Evolutionary conservation across 768 basidiomycete species (phyloP), one percentile per base, ranked within the genome.

Genomic region (Trametes gibbosa): DNA sequence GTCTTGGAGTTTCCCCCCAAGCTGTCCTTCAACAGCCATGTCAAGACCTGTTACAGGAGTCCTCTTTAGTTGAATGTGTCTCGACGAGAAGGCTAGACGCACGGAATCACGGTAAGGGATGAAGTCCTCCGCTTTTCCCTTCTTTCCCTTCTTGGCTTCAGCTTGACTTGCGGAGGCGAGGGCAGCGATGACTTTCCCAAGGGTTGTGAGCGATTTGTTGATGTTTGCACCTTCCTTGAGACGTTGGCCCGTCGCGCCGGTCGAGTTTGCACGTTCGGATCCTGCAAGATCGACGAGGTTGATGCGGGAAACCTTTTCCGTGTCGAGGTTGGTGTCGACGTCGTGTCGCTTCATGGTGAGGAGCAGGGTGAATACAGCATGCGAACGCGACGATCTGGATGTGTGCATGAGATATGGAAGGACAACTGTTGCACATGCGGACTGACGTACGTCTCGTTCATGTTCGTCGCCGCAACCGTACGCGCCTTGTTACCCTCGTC

Each of bases 401-500:
- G 24, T n/a, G 49, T 19, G 35, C 43, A 25, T 39, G 39, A 41
- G 25, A 10, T 23, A 25, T 14, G 16, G 17, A n/a, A n/a, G n/a
- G 24, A 34, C 19, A 17, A 10, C 8, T 17, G 3, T 4, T 16
- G 10, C n/a, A 29, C 32, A 35, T 34, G 42, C 5, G 12, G 5
- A 10, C 5, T n/a, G n/a, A 76, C 86, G 66, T 71, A 92, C 83
- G 95, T 97, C 75, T 98, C 97, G 75, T 99, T 99, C 97, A 99
- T 99, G 75, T 97, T 95, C 21, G 97, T 99, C 24, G 97, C 95
- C 21, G 97, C 97, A 23, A 99, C 96, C 14, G 97, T 98, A 50
- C 97, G 81, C 51, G 97, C 95, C 77, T 98, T 98, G 74, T 98
- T 99, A 39, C 96, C 96, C 73, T 99, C 96, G 77, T 99, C 96